Evolutionary conservation across 2,329 filamentous ascomycete genomes (phyloP).

Genomic region (Ramichloridium luteum): DNA sequence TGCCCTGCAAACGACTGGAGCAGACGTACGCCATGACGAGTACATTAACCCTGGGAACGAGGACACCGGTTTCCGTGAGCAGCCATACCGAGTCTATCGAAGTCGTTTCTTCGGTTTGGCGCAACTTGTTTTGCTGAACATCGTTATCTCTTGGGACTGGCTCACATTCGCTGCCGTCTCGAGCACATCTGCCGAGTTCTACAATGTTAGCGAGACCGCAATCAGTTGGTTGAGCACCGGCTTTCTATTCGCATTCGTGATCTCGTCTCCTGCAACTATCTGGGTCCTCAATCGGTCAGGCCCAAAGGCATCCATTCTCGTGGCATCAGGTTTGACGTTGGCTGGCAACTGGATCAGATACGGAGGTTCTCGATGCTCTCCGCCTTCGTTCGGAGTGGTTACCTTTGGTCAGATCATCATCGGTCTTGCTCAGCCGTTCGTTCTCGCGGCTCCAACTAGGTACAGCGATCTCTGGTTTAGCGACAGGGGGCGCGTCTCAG

Average conservation of each 20-base stretch:
- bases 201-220: constrained; percentile 56
- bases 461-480: constrained; percentile 97
- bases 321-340: constrained; percentile 59
- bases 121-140: constrained; percentile 77
- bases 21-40: too few relatives aligned
- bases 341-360: constrained; percentile 70
- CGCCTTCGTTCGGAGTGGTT: constrained; percentile 58
- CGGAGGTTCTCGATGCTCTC: constrained; percentile 20
- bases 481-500: constrained; percentile 66
- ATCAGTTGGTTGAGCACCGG: constrained; percentile 91
- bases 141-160: constrained; percentile 96
- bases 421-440: constrained; percentile 83
- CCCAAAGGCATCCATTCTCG: constrained; percentile 64
- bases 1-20: too few relatives aligned
- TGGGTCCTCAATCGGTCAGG: constrained; percentile 64
- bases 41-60: too few relatives aligned
- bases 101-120: constrained; percentile 77
- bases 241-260: constrained; percentile 75
- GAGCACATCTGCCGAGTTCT: constrained; percentile 60
- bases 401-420: constrained; percentile 89
- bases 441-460: constrained; percentile 73
- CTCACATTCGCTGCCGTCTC: constrained; percentile 82
- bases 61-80: too few relatives aligned
- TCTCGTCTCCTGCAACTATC: constrained; percentile 58
- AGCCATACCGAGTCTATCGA: constrained; percentile 60